Conservation (phyloP, 345 rosid genomes). For the Citropsis articulata region DNA sequence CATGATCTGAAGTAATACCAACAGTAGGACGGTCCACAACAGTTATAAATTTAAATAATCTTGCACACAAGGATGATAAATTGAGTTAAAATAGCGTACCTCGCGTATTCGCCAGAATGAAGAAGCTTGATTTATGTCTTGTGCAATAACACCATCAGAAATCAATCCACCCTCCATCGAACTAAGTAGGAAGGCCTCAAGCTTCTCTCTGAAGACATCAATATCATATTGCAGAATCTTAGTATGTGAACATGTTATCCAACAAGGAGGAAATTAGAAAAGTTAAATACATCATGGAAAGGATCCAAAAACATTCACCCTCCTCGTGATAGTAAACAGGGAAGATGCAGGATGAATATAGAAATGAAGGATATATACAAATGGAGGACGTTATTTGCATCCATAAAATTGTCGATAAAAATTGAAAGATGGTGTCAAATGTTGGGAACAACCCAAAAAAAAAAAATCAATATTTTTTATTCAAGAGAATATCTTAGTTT, state of each 20-base stretch:
- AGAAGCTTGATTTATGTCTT: constrained; percentile 86
- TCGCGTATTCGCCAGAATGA: constrained; percentile 93
- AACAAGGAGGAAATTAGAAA: background rate
- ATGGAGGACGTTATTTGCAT: background rate
- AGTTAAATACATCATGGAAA: background rate
- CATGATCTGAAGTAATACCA: background rate
- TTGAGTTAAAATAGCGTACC: constrained; percentile 42
- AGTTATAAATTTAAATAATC: background rate
- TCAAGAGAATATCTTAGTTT: background rate
- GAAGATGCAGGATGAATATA: background rate
- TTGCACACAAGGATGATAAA: background rate
- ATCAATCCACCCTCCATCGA: constrained; percentile 81
- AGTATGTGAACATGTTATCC: background rate
- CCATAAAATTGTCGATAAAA: background rate
- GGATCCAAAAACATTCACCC: background rate
- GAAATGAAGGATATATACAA: background rate
- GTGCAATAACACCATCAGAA: constrained; percentile 92
- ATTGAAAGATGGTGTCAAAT: background rate
- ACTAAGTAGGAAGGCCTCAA: constrained; percentile 77
- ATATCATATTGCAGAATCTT: background rate
- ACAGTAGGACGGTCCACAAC: background rate
- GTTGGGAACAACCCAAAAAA: background rate
- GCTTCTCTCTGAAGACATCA: constrained; percentile 66
- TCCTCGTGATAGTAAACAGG: background rate
- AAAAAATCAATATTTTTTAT: background rate